Base-by-base conservation (phyloP, 2,329 filamentous ascomycete species). In the Fusarium kyushuense region DNA sequence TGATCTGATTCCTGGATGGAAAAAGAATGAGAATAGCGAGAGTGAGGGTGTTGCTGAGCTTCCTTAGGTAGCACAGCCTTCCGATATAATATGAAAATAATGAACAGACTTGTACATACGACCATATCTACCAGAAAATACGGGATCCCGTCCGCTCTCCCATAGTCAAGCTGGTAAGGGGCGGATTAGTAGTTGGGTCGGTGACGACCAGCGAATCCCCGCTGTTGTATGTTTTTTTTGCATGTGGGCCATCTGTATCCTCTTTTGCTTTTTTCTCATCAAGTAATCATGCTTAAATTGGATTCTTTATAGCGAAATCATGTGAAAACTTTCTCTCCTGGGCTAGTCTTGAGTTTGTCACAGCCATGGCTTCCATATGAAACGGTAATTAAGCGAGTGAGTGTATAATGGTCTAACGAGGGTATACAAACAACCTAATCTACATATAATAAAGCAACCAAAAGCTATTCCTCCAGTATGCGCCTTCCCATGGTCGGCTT, bases 1-100 rank as follows among this genome's bases (percentile, higher is more conserved):
- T 61, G 75, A 78, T 12, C 53, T 83, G 51, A 76, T 83, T 46
- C 67, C 74, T 0, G 79, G 75, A 1, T 82, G 78, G 78, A 66
- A 77, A 35, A 71, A 77, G n/a, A 23, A 38, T 12, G 40, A 51
- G 11, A 7, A 8, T 6, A 32, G 3, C 7, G 53, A 54, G 14
- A 35, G 17, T 16, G 47, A 38, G 6, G 47, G 47, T 12, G 47
- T 49, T 12, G 47, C 47, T 27, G 47, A 49, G 23, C 17, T 49
- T 5, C 47, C 47, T 11, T 49, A n/a, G n/a, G n/a, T n/a, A 2
- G 27, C 2, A 6, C 12, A 13, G 30, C 0, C 0, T 13, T 13
- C 2, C 19, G 12, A 25, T 25, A 25, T 47, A 33, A 16, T 23
- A 9, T 14, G 2, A 2, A 25, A 47, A 9, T 25, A 10, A 23